Evolutionary conservation across 768 basidiomycete species (phyloP), one percentile per base, ranked within the genome.

Genomic region (Lyophyllum decastes): DNA sequence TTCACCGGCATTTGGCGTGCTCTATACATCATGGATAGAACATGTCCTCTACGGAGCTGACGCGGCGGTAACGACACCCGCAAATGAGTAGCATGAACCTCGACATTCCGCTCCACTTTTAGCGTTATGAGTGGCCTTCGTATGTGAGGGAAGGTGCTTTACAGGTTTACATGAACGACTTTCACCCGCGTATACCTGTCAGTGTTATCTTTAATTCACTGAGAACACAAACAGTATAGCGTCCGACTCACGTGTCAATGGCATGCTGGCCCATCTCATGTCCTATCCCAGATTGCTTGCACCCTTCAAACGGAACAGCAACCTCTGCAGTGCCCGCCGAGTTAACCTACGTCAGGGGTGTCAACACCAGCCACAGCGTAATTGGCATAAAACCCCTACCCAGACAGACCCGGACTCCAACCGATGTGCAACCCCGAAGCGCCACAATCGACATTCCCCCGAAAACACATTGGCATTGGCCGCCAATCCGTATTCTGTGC

Each of bases 271-370:
- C 91, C 51, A 87, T 68, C 69, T 93, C 91, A 21, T 89, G 80
- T n/a, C 92, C 91, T n/a, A 91, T 85, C 56, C 90, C 91, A 26
- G 83, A 86, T 65, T 88, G 83, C 78, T 92, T 94, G 79, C 78
- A 92, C 10, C 92, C 92, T 57, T 91, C 92, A 66, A 94, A 94
- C 0, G 92, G 90, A 22, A 90, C 76, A 17, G 76, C 75, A 4
- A 76, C 61, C 62, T 87, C 74, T 14, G 83, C 63, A 54, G 64
- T 60, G 63, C 80, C 78, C 41, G 68, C 70, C 54, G 75, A 77
- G 64, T 83, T 83, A 40, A 82, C 64, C 74, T 79, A 19, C n/a
- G 21, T n/a, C n/a, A 30, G 30, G 8, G 27, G 21, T 5, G 9
- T 46, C n/a, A 46, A 38, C 22, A 16, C n/a, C 12, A 45, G 0